Percentiles rank a stretch among this genome's conserved stretches.
These are phyloP conservation scores for Mucor racemosus DNA, from an alignment of 371 early-diverging fungal genomes.

Conservation along the genomic window DNA sequence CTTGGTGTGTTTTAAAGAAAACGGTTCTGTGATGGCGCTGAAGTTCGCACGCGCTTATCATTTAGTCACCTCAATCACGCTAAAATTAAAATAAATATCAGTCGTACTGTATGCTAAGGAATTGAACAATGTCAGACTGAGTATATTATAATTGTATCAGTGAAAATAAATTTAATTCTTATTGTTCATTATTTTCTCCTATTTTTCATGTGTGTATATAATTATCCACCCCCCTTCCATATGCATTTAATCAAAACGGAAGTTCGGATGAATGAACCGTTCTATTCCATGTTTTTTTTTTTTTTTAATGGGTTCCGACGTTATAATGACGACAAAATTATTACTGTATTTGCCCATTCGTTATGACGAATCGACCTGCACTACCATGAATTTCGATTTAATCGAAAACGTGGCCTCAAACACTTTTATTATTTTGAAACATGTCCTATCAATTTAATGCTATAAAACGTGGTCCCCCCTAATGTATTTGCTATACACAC, in stretches of 20 bases:
- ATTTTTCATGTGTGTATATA: no score
- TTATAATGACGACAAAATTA: slow-evolving; percentile 7
- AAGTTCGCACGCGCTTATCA: no score
- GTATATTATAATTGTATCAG: no score
- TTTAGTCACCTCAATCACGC: no score
- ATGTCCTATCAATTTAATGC: slow-evolving; percentile 10
- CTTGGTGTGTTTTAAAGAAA: no score
- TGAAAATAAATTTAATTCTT: no score
- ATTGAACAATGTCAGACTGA: no score
- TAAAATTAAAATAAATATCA: no score
- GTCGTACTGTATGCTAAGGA: no score
- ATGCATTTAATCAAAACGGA: slow-evolving; percentile 5
- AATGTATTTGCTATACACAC: not conserved
- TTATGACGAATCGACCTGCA: slow-evolving; percentile 17
- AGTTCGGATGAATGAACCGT: slow-evolving; percentile 2
- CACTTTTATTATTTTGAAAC: slow-evolving; percentile 22
- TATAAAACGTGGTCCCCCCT: slow-evolving; percentile 2
- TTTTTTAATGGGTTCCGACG: not conserved
- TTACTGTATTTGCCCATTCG: not conserved
- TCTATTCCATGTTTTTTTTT: not conserved
- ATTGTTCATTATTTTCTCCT: no score
- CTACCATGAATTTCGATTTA: slow-evolving; percentile 8
- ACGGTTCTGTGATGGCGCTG: no score
- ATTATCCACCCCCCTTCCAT: no score
- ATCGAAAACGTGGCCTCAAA: slow-evolving; percentile 19